A percentile compares a stretch with the other conserved stretches of the same genome.
Conservation (phyloP, 1,284 basidiomycete species). For the Pyrrhoderma lamaoense region DNA sequence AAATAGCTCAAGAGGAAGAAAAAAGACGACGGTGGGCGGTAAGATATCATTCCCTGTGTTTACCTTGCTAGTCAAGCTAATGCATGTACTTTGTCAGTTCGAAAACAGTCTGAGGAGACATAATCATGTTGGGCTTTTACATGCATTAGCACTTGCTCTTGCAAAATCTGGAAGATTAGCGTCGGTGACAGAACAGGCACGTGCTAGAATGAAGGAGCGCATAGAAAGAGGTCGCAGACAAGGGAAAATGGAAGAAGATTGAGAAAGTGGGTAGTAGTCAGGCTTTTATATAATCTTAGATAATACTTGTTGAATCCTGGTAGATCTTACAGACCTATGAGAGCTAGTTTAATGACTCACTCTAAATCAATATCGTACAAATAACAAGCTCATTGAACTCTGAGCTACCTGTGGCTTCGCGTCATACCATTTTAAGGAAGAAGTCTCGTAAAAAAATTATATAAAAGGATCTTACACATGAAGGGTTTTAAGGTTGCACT, state of each 20-base stretch:
- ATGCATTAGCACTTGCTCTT: conserved; percentile 59
- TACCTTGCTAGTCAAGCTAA: neutral
- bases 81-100: conserved; percentile 39
- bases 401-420: no score
- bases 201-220: conserved; percentile 44
- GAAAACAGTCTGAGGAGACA: conserved; percentile 77
- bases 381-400: no score
- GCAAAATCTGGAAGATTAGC: conserved; percentile 57
- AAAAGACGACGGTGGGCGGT: conserved; percentile 81
- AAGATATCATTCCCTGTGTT: conserved; percentile 29
- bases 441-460: no score
- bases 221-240: conserved; percentile 41
- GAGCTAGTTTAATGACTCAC: no score
- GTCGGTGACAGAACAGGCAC: conserved; percentile 40
- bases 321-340: no score
- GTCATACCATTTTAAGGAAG: no score
- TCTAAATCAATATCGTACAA: no score
- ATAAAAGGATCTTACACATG: no score
- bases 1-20: conserved; percentile 65
- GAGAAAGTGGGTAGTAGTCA: conserved; percentile 10
- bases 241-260: conserved; percentile 53
- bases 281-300: no score
- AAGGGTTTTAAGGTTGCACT: no score
- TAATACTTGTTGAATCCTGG: no score
- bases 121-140: conserved; percentile 75